A percentile compares a stretch with the other conserved stretches of the same genome.
These are phyloP conservation scores for Hyaloscypha hepaticicola DNA, from an alignment of 495 filamentous ascomycete genomes.

Conservation along the genomic window DNA sequence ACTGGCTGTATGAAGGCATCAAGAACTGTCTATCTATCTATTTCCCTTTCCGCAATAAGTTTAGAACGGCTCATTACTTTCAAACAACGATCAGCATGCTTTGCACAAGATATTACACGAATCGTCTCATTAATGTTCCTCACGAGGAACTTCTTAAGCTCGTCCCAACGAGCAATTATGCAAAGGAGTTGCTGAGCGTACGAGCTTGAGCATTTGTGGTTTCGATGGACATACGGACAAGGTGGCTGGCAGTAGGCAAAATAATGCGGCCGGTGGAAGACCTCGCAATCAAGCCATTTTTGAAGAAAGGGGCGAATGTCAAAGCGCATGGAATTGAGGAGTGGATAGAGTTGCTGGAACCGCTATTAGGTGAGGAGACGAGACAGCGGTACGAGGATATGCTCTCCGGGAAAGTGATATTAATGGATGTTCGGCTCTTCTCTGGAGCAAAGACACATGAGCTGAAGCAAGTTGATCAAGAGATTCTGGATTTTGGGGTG, in stretches of 20 bases:
- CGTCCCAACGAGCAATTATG: slow-evolving; percentile 8
- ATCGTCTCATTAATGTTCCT: slow-evolving; percentile 14
- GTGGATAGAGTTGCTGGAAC: slow-evolving; percentile 11
- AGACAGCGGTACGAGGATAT: slow-evolving; percentile 17
- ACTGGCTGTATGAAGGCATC: slow-evolving; percentile 25
- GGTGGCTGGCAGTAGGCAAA: slow-evolving; percentile 15
- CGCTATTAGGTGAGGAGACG: slow-evolving; percentile 20
- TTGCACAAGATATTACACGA: slow-evolving; percentile 29
- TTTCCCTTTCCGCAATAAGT: slow-evolving; percentile 23
- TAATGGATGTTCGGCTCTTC: slow-evolving; percentile 15
- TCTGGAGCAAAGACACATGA: slow-evolving; percentile 15
- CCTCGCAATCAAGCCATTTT: slow-evolving; percentile 23
- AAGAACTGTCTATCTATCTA: slow-evolving; percentile 22
- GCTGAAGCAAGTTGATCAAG: slow-evolving; percentile 19
- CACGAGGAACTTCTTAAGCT: slow-evolving; percentile 16
- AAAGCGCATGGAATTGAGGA: slow-evolving; percentile 19
- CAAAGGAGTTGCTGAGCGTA: slow-evolving; percentile 11
- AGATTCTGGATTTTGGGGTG: slow-evolving; percentile 27
- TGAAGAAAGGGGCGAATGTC: slow-evolving; percentile 7
- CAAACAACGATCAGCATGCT: slow-evolving; percentile 19
- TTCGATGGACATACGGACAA: slow-evolving; percentile 17
- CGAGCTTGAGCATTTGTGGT: slow-evolving; percentile 22
- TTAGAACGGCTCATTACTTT: slow-evolving; percentile 23
- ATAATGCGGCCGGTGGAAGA: slow-evolving; percentile 20
- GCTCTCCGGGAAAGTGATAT: slow-evolving; percentile 12